A percentile compares a stretch with the other conserved stretches of the same genome.
Evolutionary conservation across 2,329 filamentous ascomycete genomes (phyloP).

Genomic region (Chaetomiaceae sp.): DNA sequence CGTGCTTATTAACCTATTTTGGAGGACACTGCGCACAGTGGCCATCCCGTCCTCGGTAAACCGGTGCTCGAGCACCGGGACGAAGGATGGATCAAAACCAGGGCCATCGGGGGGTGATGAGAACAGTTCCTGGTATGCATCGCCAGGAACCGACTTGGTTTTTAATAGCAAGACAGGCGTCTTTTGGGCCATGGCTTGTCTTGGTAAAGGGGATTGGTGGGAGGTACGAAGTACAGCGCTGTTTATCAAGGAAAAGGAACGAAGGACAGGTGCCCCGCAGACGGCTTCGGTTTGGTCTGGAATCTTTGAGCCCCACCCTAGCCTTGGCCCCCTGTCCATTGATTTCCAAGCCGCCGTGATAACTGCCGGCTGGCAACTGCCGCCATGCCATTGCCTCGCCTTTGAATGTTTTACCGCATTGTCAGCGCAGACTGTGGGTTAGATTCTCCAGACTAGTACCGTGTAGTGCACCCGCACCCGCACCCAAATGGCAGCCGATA

Average conservation of each 20-base stretch:
- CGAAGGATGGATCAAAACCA: slow-evolving; percentile 61
- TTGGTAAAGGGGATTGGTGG: background rate
- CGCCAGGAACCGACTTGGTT: slow-evolving; percentile 66
- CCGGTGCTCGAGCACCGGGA: slow-evolving; percentile 71
- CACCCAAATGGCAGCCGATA: slow-evolving; percentile 37
- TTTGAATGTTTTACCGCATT: background rate
- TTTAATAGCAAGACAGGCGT: slow-evolving; percentile 69
- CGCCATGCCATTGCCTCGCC: background rate
- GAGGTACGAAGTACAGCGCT: background rate
- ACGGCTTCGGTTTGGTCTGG: background rate
- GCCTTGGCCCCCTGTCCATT: background rate
- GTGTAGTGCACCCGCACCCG: slow-evolving; percentile 6
- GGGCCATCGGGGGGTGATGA: slow-evolving; percentile 38
- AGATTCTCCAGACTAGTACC: background rate
- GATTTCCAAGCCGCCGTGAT: slow-evolving; percentile 6
- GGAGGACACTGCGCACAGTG: slow-evolving; percentile 49
- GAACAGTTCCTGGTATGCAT: slow-evolving; percentile 70
- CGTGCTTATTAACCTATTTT: slow-evolving; percentile 38
- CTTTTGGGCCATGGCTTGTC: slow-evolving; percentile 15
- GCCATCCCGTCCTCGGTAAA: slow-evolving; percentile 58
- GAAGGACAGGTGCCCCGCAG: background rate
- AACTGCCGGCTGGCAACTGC: background rate
- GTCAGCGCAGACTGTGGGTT: background rate
- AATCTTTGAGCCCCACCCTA: background rate
- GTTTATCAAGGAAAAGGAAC: background rate